Base-by-base conservation (phyloP, 1,284 basidiomycete species). In the Spongispora temasekensis region DNA sequence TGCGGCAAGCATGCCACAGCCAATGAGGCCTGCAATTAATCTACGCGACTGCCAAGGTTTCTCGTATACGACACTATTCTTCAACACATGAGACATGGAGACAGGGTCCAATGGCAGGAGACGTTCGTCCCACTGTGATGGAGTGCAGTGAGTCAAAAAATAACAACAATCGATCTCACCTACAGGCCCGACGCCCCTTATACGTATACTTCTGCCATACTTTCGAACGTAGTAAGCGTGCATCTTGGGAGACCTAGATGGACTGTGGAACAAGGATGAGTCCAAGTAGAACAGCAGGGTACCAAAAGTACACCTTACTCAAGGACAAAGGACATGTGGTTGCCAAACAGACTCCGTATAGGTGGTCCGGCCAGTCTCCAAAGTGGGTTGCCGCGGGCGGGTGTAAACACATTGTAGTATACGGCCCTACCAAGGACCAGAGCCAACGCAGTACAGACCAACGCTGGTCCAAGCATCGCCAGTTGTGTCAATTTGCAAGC, bases 11-110 rank as follows among this genome's bases (percentile, higher is more conserved):
- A 93, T 86, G 3, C 91, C 90, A 63, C 84, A 83, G 0, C 91
- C 91, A 64, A 93, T 90, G 61, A 93, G 81, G 61, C 79, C 78
- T n/a, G 85, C 83, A 42, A 93, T 91, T 55, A 92, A 72, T 40
- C 80, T 78, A 40, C 90, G 84, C 3, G 91, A 90, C 65, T 88
- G 86, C 87, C 85, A 89, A 17, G 91, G 91, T 67, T 93, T 93
- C 73, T 92, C 87, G 69, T 93, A 93, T 30, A 86, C 78, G 19
- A 79, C 79, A 0, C 83, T 80, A 61, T 90, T 80, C 71, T 90
- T 91, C 58, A 92, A 76, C 19, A 93, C 78, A 68, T 93, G 83
- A 12, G 80, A 72, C 35, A 93, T 70, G 0, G 91, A 86, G n/a
- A 83, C 70, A 6, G 90, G 89, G 69, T 93, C 91, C 32, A 92